A percentile compares a stretch with the other conserved stretches of the same genome.
Conservation (phyloP, 257 asterid species). For the Solanum neorickii region DNA sequence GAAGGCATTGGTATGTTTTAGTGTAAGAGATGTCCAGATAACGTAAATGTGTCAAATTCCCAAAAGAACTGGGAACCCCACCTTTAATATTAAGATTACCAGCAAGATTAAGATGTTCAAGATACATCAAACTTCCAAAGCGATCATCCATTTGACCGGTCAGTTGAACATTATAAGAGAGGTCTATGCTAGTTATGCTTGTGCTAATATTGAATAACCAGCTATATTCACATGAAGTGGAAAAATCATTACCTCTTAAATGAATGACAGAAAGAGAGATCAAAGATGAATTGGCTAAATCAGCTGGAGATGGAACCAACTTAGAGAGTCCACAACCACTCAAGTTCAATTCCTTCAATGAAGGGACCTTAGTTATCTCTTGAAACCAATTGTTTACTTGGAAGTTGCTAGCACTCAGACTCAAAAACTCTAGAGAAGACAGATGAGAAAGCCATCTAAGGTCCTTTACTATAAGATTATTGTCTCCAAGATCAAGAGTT, state of each 20-base stretch:
- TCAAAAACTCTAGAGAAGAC: neutral
- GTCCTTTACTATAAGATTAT: neutral
- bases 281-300: neutral
- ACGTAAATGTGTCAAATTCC: constrained; percentile 2
- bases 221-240: neutral
- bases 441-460: neutral
- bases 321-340: neutral
- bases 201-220: constrained; percentile 8
- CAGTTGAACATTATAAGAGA: neutral
- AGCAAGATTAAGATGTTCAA: neutral
- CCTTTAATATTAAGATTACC: no score
- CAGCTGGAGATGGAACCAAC: neutral
- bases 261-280: neutral
- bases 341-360: neutral
- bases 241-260: neutral
- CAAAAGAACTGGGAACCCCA: neutral
- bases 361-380: neutral
- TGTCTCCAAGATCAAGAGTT: neutral
- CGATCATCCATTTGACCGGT: neutral
- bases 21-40: neutral
- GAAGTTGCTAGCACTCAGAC: neutral
- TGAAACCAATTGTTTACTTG: neutral
- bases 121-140: neutral
- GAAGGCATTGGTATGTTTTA: neutral
- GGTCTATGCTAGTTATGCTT: neutral